Conservation (phyloP, 2,329 filamentous ascomycete genomes). For the Ceratocystis alfenasii region DNA sequence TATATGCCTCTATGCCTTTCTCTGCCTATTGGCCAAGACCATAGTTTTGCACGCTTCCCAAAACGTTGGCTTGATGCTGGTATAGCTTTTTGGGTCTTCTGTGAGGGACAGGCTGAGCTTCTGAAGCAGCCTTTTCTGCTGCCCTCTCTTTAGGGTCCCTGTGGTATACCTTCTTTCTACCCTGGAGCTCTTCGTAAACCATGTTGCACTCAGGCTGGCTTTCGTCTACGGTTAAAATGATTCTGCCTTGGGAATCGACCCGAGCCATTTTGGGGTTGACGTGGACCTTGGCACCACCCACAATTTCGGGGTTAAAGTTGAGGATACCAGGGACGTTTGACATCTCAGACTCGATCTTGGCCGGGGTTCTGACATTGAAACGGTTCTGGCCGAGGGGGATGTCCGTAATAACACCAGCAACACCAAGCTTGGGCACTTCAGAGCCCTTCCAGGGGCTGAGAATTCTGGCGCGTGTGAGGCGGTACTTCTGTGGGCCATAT, state of each 20-base stretch:
- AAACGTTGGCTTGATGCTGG: slow-evolving; percentile 22
- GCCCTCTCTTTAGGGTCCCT: slow-evolving; percentile 25
- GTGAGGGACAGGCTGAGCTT: background rate
- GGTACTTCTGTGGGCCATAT: slow-evolving; percentile 46
- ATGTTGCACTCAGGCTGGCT: slow-evolving; percentile 32
- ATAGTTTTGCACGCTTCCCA: slow-evolving; percentile 32
- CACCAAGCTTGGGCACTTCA: slow-evolving; percentile 36
- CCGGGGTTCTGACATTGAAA: slow-evolving; percentile 30
- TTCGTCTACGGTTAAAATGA: slow-evolving; percentile 36
- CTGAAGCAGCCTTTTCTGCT: slow-evolving; percentile 29
- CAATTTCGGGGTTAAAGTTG: slow-evolving; percentile 35
- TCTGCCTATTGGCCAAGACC: slow-evolving; percentile 27
- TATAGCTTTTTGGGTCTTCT: slow-evolving; percentile 5
- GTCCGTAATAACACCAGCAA: slow-evolving; percentile 43
- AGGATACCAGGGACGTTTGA: slow-evolving; percentile 18
- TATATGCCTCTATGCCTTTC: background rate
- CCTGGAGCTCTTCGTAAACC: slow-evolving; percentile 37
- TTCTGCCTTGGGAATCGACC: slow-evolving; percentile 40
- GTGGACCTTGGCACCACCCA: slow-evolving; percentile 45
- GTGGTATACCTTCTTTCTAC: slow-evolving; percentile 30
- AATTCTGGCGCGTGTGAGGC: slow-evolving; percentile 41
- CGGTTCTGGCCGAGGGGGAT: slow-evolving; percentile 34
- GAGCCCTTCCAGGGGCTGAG: slow-evolving; percentile 34
- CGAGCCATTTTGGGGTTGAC: slow-evolving; percentile 36
- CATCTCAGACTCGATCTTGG: slow-evolving; percentile 22